Conservation (phyloP, 106 monocot genomes). For the Allium sativum region DNA sequence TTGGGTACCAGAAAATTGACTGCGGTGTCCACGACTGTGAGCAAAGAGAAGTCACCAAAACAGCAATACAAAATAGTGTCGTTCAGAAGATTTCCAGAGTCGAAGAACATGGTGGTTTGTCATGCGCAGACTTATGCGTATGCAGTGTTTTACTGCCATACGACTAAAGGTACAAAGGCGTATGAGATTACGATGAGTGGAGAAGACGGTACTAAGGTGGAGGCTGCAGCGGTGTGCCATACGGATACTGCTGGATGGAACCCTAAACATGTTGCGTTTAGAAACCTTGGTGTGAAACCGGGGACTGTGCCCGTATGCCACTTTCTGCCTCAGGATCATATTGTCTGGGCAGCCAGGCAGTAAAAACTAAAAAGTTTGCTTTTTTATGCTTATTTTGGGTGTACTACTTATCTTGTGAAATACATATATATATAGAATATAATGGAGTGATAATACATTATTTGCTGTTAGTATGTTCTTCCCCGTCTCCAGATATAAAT, state of each 20-base stretch:
- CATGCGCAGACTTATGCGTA: constrained; percentile 40
- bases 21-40: not conserved
- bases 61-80: constrained; percentile 19
- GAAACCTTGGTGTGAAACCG: constrained; percentile 49
- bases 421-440: too few species aligned
- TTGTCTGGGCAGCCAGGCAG: constrained; percentile 29
- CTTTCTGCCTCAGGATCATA: constrained; percentile 37
- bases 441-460: too few species aligned
- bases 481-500: too few species aligned
- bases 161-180: constrained; percentile 3
- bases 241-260: constrained; percentile 37
- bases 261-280: constrained; percentile 39
- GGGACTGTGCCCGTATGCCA: constrained; percentile 62
- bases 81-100: constrained; percentile 4
- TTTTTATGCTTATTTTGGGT: too few species aligned
- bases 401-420: too few species aligned
- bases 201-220: constrained; percentile 33
- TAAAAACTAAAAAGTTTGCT: not conserved
- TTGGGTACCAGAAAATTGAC: constrained; percentile 14
- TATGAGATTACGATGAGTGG: constrained; percentile 33
- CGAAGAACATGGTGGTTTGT: constrained; percentile 30
- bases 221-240: constrained; percentile 50
- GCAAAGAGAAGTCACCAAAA: constrained; percentile 4
- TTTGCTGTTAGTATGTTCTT: too few species aligned
- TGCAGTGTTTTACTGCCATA: constrained; percentile 65